Evolutionary conservation across 768 basidiomycete species (phyloP), one percentile per base, ranked within the genome.

Genomic region (Suillus cothurnatus): DNA sequence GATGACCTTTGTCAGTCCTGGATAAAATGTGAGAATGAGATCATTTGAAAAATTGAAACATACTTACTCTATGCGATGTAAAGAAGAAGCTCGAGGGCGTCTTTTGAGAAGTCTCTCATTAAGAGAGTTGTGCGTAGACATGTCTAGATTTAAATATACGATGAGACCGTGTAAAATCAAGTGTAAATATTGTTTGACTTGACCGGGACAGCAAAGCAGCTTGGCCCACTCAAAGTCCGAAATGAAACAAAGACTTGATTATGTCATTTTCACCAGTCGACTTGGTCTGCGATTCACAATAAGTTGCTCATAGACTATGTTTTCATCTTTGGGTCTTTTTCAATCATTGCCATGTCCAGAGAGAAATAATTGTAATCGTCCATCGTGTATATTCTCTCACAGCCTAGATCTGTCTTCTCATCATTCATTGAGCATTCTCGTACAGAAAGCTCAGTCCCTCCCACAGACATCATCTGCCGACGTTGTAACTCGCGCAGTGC

Each of bases 381-480:
- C 77, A 9, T 71, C 78, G 39, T 95, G 93, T 73, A 68, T 91
- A 19, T 93, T 90, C 76, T 89, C 88, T 23, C 93, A 94, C 73
- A 72, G 76, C 0, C 57, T 73, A 9, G 78, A 81, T 61, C 67
- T 81, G 14, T 76, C 76, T 0, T 74, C 75, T 0, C 77, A 80
- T 0, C 73, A 74, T 4, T 67, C 77, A 4, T 79, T 87, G 38
- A 68, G 69, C 45, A 75, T 86, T 53, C 81, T 81, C 7, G 69
- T 81, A 28, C 75, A 77, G 26, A 26, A 65, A 71, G n/a, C 61
- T 67, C 23, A 53, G 59, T 23, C 62, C 23, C 43, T 64, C 50
- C 66, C 70, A 62, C 67, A 70, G 61, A 56, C 72, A 34, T 61
- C 71, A 43, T 28, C 39, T 28, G 2, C 21, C 53, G 31, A 21